Base-by-base conservation (phyloP, 306 rosid genomes). In the Mimosa bimucronata region DNA sequence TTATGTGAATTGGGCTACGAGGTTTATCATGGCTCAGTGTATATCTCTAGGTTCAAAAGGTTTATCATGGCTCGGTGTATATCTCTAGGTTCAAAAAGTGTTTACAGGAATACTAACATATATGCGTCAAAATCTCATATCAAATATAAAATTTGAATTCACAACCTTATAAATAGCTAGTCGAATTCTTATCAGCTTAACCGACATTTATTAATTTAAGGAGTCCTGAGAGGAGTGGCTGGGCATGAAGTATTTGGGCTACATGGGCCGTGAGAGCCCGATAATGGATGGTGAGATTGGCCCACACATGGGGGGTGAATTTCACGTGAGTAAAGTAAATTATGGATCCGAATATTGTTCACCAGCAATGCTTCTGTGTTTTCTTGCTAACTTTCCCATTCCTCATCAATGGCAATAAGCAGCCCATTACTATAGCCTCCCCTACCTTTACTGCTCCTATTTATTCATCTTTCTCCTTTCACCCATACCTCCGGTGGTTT, bases 271-370 rank as follows among this genome's bases (percentile, higher is more conserved):
- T 1, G 62, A n/a, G 61, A 21, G 28, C 6, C 29, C 62, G 2
- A 21, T 8, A 21, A 55, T 6, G 29, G 13, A 23, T 3, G 5
- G 30, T 23, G 9, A 23, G 31, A 25, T 25, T 58, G 65, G 65
- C 26, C 65, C 65, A 58, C 65, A 23, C 18, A 23, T 25, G 65
- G 65, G 31, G 13, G 2, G 75, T 2, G 62, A 57, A 82, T 77
- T 74, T 72, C 85, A 52, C 87, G 85, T 86, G 87, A 83, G 68
- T 66, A 77, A 60, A 83, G 87, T 86, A 80, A 86, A 83, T 83
- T 82, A 64, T 12, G 61, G 77, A 7, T 25, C 80, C 44, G 84
- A 2, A 29, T 62, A 52, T 16, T 82, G 26, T n/a, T n/a, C 60
- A 1, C 81, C 75, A 79, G 29, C 2, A 8, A 29, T 66, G 71